These are phyloP conservation scores for Myxozyma geophila DNA, from an alignment of 805 yeast genomes.

Conservation along the genomic window DNA sequence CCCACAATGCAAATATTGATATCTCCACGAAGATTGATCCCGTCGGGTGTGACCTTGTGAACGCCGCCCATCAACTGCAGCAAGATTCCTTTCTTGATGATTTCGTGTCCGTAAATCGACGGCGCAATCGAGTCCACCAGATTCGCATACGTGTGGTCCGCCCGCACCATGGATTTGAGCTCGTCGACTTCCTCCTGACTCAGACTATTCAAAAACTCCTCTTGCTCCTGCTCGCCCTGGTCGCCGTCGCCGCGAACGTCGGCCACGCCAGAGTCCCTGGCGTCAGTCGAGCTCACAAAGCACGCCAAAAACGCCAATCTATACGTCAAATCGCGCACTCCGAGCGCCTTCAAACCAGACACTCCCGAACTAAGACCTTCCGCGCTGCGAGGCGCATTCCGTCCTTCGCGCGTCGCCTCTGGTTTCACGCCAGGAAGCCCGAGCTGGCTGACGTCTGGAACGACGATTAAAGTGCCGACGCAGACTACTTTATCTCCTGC, in stretches of 20 bases:
- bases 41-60: constrained; percentile 90
- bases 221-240: constrained; percentile 70
- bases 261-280: constrained; percentile 44
- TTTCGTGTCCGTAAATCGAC: constrained; percentile 94
- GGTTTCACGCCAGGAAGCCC: constrained; percentile 97
- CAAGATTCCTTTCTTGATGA: constrained; percentile 87
- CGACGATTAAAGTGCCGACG: constrained; percentile 92
- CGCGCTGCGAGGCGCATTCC: constrained; percentile 57
- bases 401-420: constrained; percentile 68
- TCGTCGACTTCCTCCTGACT: constrained; percentile 83
- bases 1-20: constrained; percentile 96
- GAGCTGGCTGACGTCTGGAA: constrained; percentile 91
- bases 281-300: constrained; percentile 73
- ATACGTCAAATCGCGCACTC: constrained; percentile 92
- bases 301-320: constrained; percentile 89
- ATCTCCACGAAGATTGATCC: constrained; percentile 94
- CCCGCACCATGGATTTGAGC: constrained; percentile 86
- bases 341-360: constrained; percentile 85
- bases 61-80: constrained; percentile 93
- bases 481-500: constrained; percentile 96
- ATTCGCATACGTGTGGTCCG: constrained; percentile 80
- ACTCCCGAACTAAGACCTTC: constrained; percentile 85
- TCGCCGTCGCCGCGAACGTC: constrained; percentile 49
- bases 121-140: constrained; percentile 91
- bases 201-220: constrained; percentile 73